Evolutionary conservation across 2,329 filamentous ascomycete species (phyloP).

Genomic region (Trichoderma breve): DNA sequence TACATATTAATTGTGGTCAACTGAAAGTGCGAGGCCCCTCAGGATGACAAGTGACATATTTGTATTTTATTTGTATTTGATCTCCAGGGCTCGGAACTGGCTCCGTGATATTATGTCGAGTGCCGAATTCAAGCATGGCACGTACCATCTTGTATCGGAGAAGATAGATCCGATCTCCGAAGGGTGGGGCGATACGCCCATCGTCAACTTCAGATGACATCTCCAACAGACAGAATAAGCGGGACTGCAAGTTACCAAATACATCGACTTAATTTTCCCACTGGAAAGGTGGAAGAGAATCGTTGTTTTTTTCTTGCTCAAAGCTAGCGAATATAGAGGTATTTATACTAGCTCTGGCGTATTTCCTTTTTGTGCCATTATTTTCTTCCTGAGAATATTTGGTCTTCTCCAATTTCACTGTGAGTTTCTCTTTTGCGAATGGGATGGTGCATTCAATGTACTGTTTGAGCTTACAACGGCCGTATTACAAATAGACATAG

Average conservation of each 20-base stretch:
- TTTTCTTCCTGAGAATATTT: background rate
- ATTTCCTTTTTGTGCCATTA: background rate
- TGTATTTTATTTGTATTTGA: background rate
- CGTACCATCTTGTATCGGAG: background rate
- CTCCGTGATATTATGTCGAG: background rate
- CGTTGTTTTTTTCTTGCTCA: background rate
- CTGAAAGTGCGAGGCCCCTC: too few species aligned
- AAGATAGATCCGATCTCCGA: constrained; percentile 12
- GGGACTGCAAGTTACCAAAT: background rate
- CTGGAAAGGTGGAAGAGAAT: background rate
- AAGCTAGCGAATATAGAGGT: background rate
- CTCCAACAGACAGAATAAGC: background rate
- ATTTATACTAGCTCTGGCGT: background rate
- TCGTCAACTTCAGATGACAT: background rate
- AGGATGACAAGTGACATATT: background rate
- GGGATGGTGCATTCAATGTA: background rate
- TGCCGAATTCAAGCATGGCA: background rate
- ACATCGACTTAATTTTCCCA: background rate
- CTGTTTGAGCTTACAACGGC: background rate
- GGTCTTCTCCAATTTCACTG: background rate
- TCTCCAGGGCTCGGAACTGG: background rate
- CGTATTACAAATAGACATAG: background rate
- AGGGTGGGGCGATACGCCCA: background rate
- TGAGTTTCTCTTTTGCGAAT: background rate
- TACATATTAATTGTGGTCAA: background rate